A percentile compares a stretch with the other conserved stretches of the same genome.
These are phyloP conservation scores for Cyberlindnera maritima DNA, from an alignment of 805 yeast species.

Conservation along the genomic window DNA sequence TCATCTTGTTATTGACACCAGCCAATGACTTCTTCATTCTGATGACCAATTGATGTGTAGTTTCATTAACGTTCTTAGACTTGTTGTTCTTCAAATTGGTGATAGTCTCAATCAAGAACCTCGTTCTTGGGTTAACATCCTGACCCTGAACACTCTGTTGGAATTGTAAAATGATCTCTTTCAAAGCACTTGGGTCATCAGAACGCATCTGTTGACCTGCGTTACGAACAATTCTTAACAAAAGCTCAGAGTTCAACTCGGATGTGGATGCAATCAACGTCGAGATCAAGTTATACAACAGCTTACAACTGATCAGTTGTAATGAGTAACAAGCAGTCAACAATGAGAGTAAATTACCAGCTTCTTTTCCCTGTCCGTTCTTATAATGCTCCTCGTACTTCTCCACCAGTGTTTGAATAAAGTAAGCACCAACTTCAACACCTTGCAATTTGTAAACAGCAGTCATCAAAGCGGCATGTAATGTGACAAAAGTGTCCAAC, in stretches of 20 bases:
- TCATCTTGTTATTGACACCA: slow-evolving; percentile 41
- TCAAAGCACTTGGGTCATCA: slow-evolving; percentile 86
- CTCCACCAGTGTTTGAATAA: slow-evolving; percentile 79
- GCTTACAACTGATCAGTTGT: slow-evolving; percentile 67
- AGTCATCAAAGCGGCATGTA: slow-evolving; percentile 74
- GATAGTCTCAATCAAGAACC: slow-evolving; percentile 81
- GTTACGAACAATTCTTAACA: slow-evolving; percentile 66
- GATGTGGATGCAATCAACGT: slow-evolving; percentile 50
- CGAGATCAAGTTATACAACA: slow-evolving; percentile 74
- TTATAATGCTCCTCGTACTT: slow-evolving; percentile 47
- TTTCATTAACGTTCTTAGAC: slow-evolving; percentile 51
- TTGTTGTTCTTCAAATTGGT: slow-evolving; percentile 85
- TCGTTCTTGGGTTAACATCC: slow-evolving; percentile 57
- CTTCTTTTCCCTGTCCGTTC: slow-evolving; percentile 44
- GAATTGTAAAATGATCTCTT: slow-evolving; percentile 65
- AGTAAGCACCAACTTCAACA: slow-evolving; percentile 83
- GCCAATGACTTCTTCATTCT: slow-evolving; percentile 67
- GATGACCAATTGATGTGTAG: slow-evolving; percentile 48
- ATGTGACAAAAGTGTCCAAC: slow-evolving; percentile 72
- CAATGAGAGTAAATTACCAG: slow-evolving; percentile 67
- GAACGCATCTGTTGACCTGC: slow-evolving; percentile 84
- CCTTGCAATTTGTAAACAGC: slow-evolving; percentile 80
- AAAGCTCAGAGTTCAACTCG: slow-evolving; percentile 74
- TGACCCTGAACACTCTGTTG: slow-evolving; percentile 40
- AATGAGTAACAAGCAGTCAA: slow-evolving; percentile 75